Evolutionary conservation across 768 basidiomycete species (phyloP).

Genomic region (Lactarius vividus): DNA sequence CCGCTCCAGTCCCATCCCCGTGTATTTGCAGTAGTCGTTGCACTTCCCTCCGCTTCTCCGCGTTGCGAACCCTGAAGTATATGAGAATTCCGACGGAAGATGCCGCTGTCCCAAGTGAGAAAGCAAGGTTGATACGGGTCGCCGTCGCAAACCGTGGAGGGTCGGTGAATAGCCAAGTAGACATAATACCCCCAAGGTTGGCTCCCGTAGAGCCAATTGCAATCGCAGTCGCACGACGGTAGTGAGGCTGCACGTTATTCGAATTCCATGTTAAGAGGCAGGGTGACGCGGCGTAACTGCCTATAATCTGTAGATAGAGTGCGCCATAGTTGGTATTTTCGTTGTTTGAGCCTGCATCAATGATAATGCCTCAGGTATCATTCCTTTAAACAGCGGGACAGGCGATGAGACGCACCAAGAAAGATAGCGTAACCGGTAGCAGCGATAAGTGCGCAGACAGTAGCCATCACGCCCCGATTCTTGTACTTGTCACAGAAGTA

Average conservation of each 20-base stretch:
- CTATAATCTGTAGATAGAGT: conserved; percentile 34
- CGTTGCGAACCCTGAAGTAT: conserved; percentile 8
- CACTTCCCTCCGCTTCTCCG: conserved; percentile 4
- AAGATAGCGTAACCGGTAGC: conserved; percentile 19
- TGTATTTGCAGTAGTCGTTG: conserved; percentile 7
- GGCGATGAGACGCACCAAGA: conserved; percentile 9
- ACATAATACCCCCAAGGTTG: conserved; percentile 17
- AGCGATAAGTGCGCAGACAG: conserved; percentile 16
- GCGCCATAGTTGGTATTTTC: conserved; percentile 31
- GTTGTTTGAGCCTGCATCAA: conserved; percentile 23
- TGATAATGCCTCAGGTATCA: neutral
- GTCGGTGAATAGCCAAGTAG: conserved; percentile 1
- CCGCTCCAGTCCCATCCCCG: neutral
- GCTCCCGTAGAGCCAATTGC: conserved; percentile 31
- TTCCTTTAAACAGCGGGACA: neutral
- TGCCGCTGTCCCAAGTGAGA: conserved; percentile 10
- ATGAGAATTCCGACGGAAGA: conserved; percentile 1
- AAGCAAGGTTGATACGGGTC: conserved; percentile 14
- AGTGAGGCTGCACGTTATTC: conserved; percentile 34
- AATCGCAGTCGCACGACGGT: conserved; percentile 23
- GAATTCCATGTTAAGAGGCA: conserved; percentile 32
- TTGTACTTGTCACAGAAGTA: conserved; percentile 16
- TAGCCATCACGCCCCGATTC: conserved; percentile 17
- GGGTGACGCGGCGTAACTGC: conserved; percentile 32
- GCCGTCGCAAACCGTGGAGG: conserved; percentile 16